These are phyloP conservation scores for Clonostachys rosea DNA, from an alignment of 2,329 filamentous ascomycete species.

Conservation along the genomic window DNA sequence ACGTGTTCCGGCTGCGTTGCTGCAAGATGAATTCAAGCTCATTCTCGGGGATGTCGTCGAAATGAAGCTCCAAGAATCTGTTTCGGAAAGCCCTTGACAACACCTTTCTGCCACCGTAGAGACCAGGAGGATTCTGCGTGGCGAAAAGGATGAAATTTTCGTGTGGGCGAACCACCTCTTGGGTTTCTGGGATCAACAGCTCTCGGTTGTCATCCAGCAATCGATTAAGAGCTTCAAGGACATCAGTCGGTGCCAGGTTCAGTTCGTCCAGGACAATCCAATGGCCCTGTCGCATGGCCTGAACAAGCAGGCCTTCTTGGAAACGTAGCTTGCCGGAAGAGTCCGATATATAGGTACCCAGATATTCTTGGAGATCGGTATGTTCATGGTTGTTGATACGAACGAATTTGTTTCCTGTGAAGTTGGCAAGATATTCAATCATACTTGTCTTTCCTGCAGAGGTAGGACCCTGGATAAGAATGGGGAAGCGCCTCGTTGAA, in stretches of 20 bases:
- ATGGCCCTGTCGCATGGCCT: constrained; percentile 85
- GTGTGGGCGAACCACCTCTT: constrained; percentile 88
- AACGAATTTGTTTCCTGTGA: constrained; percentile 94
- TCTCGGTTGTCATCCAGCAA: constrained; percentile 95
- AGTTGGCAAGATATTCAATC: constrained; percentile 97
- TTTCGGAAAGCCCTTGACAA: constrained; percentile 95
- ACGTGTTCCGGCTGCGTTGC: constrained; percentile 78
- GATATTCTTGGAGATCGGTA: constrained; percentile 94
- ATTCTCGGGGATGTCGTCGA: constrained; percentile 94
- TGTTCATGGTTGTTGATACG: constrained; percentile 99
- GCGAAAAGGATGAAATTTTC: constrained; percentile 97
- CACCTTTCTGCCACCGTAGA: constrained; percentile 92
- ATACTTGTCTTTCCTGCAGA: constrained; percentile 98
- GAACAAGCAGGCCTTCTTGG: constrained; percentile 89
- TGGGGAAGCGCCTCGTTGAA: constrained; percentile 86
- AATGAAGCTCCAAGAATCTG: constrained; percentile 93
- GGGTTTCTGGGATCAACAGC: constrained; percentile 91
- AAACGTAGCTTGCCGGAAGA: constrained; percentile 81
- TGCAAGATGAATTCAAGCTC: constrained; percentile 91
- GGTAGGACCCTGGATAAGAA: constrained; percentile 93
- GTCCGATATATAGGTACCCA: constrained; percentile 89
- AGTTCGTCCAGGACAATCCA: constrained; percentile 99
- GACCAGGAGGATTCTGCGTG: constrained; percentile 91
- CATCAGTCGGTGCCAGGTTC: constrained; percentile 94
- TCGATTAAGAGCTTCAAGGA: constrained; percentile 92